Conservation (phyloP, 1,139 yeast genomes). For the Suhomyces anneliseae region DNA sequence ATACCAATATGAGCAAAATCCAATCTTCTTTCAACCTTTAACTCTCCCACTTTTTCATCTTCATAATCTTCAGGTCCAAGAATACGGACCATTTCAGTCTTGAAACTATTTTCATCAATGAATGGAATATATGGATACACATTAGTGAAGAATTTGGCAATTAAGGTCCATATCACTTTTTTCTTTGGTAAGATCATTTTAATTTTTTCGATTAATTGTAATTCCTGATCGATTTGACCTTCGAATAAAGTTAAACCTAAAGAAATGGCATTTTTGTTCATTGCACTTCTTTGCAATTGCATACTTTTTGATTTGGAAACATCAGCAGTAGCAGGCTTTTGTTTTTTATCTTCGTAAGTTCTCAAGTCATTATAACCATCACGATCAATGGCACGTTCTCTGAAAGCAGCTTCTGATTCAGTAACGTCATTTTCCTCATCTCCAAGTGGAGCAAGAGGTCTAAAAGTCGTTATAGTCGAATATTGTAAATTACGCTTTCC, state of each 20-base stretch:
- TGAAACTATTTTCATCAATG: slow-evolving; percentile 43
- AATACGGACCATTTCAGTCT: slow-evolving; percentile 20
- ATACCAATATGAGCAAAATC: slow-evolving; percentile 51
- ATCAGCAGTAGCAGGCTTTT: not conserved
- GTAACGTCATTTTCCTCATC: slow-evolving; percentile 5
- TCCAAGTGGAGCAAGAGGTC: not conserved
- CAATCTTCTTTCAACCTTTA: slow-evolving; percentile 36
- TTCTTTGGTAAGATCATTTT: slow-evolving; percentile 41
- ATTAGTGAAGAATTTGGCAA: slow-evolving; percentile 39
- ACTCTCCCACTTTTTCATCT: slow-evolving; percentile 12
- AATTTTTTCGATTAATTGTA: slow-evolving; percentile 23
- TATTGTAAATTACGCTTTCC: not conserved
- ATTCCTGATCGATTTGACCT: slow-evolving; percentile 32
- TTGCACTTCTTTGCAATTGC: slow-evolving; percentile 8
- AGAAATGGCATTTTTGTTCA: slow-evolving; percentile 26
- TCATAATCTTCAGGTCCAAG: slow-evolving; percentile 17
- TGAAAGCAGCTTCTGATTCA: slow-evolving; percentile 7
- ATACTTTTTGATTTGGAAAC: not conserved
- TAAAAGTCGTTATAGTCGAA: slow-evolving; percentile 2
- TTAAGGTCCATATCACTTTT: slow-evolving; percentile 32
- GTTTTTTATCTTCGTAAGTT: slow-evolving; percentile 18
- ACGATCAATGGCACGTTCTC: slow-evolving; percentile 27
- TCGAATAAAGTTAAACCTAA: slow-evolving; percentile 33
- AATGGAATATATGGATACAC: slow-evolving; percentile 54
- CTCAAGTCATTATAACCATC: slow-evolving; percentile 32